phyloP scores from a whole-genome alignment of 306 rosid species.

The Nissolia schottii region DNA sequence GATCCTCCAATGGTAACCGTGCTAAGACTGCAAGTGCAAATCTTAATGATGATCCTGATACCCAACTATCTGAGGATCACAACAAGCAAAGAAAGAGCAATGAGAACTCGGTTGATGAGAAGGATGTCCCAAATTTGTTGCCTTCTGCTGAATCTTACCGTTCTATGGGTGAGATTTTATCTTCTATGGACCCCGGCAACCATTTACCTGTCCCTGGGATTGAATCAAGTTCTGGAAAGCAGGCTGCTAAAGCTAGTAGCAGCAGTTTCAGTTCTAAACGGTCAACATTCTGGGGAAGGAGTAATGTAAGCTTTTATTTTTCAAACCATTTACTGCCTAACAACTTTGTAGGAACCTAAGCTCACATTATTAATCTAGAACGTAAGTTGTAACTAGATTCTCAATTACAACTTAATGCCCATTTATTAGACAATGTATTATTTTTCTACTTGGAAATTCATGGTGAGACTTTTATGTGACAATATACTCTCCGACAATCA shows the following conservation, averaged over 20 bases:
- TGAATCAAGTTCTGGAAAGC: constrained; percentile 66
- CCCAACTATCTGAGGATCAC: constrained; percentile 50
- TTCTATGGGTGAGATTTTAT: constrained; percentile 89
- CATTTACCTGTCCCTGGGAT: constrained; percentile 41
- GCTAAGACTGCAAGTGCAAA: constrained; percentile 51
- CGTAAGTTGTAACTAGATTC: background rate
- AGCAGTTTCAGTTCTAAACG: constrained; percentile 58
- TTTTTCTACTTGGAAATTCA: background rate
- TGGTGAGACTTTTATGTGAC: background rate
- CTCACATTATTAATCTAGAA: background rate
- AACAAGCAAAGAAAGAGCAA: constrained; percentile 49
- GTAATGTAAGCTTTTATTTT: constrained; percentile 64
- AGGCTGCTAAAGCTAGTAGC: constrained; percentile 55
- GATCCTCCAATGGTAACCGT: constrained; percentile 69
- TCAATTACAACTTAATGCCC: background rate
- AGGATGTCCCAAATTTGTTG: constrained; percentile 51
- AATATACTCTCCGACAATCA: background rate
- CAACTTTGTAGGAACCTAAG: background rate
- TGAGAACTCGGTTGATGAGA: constrained; percentile 48
- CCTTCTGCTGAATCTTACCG: constrained; percentile 64
- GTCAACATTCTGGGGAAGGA: constrained; percentile 95
- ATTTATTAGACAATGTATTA: background rate
- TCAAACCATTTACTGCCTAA: background rate
- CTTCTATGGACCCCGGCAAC: constrained; percentile 72
- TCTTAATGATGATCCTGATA: constrained; percentile 41